These are phyloP conservation scores for Hericium rajendrae DNA, from an alignment of 768 basidiomycete genomes.

Conservation along the genomic window DNA sequence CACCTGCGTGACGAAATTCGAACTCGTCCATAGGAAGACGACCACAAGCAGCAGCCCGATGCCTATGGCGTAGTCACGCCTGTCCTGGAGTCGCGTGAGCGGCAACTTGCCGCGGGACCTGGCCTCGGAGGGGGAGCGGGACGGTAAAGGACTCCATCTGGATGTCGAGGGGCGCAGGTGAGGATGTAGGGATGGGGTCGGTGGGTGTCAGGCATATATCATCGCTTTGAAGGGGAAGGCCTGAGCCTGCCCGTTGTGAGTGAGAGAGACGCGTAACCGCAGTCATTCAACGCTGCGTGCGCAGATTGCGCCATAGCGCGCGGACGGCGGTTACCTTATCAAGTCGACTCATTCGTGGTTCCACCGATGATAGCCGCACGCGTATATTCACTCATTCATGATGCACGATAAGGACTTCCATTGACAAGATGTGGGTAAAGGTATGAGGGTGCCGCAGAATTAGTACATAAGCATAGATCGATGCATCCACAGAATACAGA, in stretches of 20 bases:
- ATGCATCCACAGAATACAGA: not conserved
- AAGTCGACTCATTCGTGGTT: not conserved
- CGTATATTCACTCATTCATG: too few species aligned
- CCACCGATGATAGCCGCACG: too few species aligned
- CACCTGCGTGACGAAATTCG: constrained; percentile 83
- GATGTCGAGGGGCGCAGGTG: not conserved
- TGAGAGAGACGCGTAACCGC: not conserved
- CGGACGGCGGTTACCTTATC: not conserved
- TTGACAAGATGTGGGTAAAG: not conserved
- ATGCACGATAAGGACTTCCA: too few species aligned
- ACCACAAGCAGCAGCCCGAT: constrained; percentile 64
- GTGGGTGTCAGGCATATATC: not conserved
- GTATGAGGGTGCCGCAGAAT: not conserved
- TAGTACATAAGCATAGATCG: not conserved
- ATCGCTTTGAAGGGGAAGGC: not conserved
- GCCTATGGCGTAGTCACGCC: constrained; percentile 41
- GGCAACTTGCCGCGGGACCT: not conserved
- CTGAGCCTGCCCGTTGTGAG: not conserved
- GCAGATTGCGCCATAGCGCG: not conserved
- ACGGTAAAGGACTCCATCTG: constrained; percentile 11
- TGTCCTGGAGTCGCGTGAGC: constrained; percentile 3
- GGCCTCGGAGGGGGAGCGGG: not conserved
- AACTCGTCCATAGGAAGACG: constrained; percentile 80
- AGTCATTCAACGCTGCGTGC: not conserved
- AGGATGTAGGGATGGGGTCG: not conserved